Base-by-base conservation (phyloP, 352 stramenopile genomes). In the Pythium volutum region DNA sequence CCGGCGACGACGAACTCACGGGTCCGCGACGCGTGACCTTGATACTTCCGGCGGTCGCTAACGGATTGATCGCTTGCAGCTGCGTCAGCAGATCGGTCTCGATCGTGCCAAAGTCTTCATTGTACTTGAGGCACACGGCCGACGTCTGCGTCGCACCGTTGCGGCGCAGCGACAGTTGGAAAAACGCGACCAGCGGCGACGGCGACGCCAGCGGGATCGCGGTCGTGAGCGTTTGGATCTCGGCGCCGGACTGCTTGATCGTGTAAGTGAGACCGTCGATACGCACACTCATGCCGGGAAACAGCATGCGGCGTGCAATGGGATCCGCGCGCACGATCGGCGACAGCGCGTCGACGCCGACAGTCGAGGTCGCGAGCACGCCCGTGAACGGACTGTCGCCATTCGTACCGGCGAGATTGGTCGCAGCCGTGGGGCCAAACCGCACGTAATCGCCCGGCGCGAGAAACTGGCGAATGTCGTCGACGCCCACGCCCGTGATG, bases 221-320 rank as follows among this genome's bases (percentile, higher is more conserved):
- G 12, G 79, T 74, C 0, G 75, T 73, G 7, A 94, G 36, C 0
- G 70, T 91, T 55, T 98, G 94, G 14, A 98, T 74, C 69, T 98
- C 95, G 29, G 89, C 74, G 8, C 95, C 93, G 4, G 93, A 97
- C 26, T 82, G 87, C 38, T 88, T 66, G 0, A 99, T 72, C 0
- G 74, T 72, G 64, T 98, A 98, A 4, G 70, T 72, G 25, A 95
- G 75, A 0, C 87, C 93, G 60, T 93, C 90, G 33, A 98, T 82
- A 10, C 93, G 86, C 8, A 98, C 58, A 25, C 79, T 73, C 76
- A 97, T 91, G 27, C 77, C 82, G 29, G 90, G 80, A 58, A 76
- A 93, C 3, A 97, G 59, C 42, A 82, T 33, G 46, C 69, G 81
- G 20, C 77, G 84, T 0, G 88, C 69, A 0, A 55, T 68, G 22